Evolutionary conservation across 331 rosid genomes (phyloP), one percentile per base, ranked within the genome.

Genomic region (Saraca asoca): DNA sequence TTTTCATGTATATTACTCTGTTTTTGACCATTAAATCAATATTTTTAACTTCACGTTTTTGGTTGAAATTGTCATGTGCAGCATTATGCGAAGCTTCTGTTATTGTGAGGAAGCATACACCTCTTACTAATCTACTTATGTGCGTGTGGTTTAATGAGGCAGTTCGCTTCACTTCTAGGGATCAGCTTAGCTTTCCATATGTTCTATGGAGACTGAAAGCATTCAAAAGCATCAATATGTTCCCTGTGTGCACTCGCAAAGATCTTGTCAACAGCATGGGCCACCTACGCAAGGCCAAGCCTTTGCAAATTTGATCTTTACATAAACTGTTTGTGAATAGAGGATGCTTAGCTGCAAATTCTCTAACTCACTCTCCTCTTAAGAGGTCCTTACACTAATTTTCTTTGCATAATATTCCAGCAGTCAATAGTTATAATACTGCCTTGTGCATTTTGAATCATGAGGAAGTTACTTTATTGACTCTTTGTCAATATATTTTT

Each of bases 261-360:
- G 99, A 94, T 85, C 96, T 90, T 62, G 97, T 94, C 51, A 94
- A 90, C 72, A 94, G 91, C 73, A 90, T 94, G 99, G 97, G 97
- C 67, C 97, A 94, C 76, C 58, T 88, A 5, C 91, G 97, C 66
- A 90, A 94, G 85, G 95, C 95, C 33, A 94, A 83, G 80, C 97
- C 97, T 43, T 73, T 94, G 78, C 76, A 62, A 69, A 71, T 46
- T 64, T 88, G 85, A 85, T 69, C 17, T 75, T 53, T 24, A 58
- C 65, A 49, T 51, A 10, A 56, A 2, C 57, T 53, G 69, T 51
- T 61, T 35, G 44, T 24, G 31, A 69, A 41, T 54, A 60, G 33
- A 24, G 12, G 9, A 53, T 69, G 62, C 42, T 53, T 72, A 60
- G 58, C 38, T 61, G 58, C 77, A 70, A 13, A 24, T 73, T 58